Conservation (phyloP, 129 eudicot genomes). For the Kitagawia praeruptora region DNA sequence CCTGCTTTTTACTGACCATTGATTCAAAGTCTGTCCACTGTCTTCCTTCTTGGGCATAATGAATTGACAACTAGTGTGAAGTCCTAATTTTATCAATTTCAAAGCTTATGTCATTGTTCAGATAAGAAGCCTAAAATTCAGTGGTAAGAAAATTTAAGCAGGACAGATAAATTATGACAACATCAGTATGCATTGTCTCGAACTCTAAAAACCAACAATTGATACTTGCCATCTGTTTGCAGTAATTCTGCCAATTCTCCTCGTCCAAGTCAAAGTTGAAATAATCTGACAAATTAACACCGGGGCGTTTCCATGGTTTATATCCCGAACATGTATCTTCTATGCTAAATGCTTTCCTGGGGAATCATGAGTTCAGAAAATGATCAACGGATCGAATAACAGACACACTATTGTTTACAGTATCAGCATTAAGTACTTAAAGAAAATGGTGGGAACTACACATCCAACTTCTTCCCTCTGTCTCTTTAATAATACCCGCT, state of each 20-base stretch:
- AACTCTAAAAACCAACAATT: background rate
- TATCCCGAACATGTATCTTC: conserved; percentile 14
- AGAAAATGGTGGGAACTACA: background rate
- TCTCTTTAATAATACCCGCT: background rate
- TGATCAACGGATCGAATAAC: background rate
- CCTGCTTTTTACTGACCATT: background rate
- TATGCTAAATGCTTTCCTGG: conserved; percentile 24
- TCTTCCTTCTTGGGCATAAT: background rate
- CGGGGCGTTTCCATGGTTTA: conserved; percentile 26
- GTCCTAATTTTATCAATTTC: background rate
- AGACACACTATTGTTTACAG: background rate
- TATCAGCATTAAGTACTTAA: background rate
- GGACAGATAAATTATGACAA: background rate
- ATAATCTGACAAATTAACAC: conserved; percentile 19
- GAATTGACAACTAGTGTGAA: background rate
- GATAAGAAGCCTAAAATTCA: background rate
- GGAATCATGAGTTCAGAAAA: background rate
- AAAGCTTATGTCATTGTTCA: background rate
- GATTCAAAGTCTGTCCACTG: background rate
- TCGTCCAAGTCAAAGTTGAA: conserved; percentile 28
- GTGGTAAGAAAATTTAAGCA: background rate
- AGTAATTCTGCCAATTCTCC: conserved; percentile 27
- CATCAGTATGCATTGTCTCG: background rate
- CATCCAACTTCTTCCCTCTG: background rate
- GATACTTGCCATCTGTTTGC: conserved; percentile 26